These are phyloP conservation scores for Ligustrum vulgare DNA, from an alignment of 257 asterid species.

Conservation along the genomic window DNA sequence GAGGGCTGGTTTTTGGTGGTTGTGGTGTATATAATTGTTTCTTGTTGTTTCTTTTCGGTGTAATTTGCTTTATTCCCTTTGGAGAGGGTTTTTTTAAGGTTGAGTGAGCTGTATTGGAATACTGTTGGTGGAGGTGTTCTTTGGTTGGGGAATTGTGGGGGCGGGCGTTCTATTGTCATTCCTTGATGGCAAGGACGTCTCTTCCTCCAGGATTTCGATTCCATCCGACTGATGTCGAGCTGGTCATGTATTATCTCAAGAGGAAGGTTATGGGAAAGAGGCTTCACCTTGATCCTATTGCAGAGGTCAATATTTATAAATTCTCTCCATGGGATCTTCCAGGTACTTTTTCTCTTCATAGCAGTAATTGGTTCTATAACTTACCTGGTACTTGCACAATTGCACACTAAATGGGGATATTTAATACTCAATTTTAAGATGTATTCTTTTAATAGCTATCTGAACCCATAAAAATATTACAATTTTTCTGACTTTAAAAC, in stretches of 20 bases:
- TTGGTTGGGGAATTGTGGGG: slow-evolving; percentile 20
- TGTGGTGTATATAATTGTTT: slow-evolving; percentile 22
- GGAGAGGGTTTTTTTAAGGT: slow-evolving; percentile 22
- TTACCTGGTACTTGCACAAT: neutral
- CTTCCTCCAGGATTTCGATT: slow-evolving; percentile 92
- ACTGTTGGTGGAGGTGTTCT: slow-evolving; percentile 17
- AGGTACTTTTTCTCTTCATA: slow-evolving; percentile 36
- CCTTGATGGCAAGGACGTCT: slow-evolving; percentile 37
- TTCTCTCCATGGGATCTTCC: slow-evolving; percentile 94
- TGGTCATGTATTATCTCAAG: slow-evolving; percentile 76
- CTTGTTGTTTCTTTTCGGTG: slow-evolving; percentile 2
- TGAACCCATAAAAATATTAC: neutral
- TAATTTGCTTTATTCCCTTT: neutral
- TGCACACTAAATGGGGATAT: neutral
- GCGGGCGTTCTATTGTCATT: slow-evolving; percentile 16
- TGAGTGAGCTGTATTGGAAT: slow-evolving; percentile 20
- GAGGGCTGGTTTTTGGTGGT: slow-evolving; percentile 24
- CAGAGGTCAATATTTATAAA: slow-evolving; percentile 77
- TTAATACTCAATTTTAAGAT: neutral
- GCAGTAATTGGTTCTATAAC: neutral
- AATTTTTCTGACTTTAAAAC: neutral
- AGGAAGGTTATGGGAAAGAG: slow-evolving; percentile 67
- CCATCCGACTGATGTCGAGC: slow-evolving; percentile 84
- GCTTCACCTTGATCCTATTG: slow-evolving; percentile 58
- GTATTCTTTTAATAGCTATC: neutral